Evolutionary conservation across 2,329 filamentous ascomycete species (phyloP).

Genomic region (Ceratocystiopsis minuta): DNA sequence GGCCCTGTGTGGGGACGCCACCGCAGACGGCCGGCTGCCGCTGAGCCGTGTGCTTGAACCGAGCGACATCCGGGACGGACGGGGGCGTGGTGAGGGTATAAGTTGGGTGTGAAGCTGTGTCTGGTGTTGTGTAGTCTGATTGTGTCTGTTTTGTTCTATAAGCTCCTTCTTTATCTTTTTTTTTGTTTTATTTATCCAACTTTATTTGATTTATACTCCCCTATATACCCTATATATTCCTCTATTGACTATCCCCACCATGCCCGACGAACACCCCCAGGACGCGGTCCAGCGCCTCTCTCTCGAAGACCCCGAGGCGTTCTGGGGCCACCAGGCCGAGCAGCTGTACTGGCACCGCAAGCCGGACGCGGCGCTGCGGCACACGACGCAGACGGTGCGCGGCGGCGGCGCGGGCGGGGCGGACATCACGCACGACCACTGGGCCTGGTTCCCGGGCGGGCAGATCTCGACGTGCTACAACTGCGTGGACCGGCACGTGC

Average conservation of each 20-base stretch:
- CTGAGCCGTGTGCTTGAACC: constrained; percentile 2
- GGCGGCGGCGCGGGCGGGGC: constrained; percentile 20
- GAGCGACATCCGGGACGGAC: constrained; percentile 1
- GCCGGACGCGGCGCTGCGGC: constrained; percentile 43
- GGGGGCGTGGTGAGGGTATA: neutral
- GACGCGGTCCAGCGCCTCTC: constrained; percentile 37
- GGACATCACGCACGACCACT: constrained; percentile 48
- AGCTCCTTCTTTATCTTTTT: too few relatives aligned
- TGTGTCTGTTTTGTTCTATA: too few relatives aligned
- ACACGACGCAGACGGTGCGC: constrained; percentile 41
- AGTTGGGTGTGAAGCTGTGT: too few relatives aligned
- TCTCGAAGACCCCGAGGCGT: constrained; percentile 48
- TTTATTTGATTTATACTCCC: too few relatives aligned
- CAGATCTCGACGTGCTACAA: constrained; percentile 87
- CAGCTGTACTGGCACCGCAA: constrained; percentile 66
- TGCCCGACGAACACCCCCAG: constrained; percentile 27
- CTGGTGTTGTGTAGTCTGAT: too few relatives aligned
- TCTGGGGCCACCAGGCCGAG: constrained; percentile 60
- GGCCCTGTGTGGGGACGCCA: neutral
- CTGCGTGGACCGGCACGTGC: constrained; percentile 77
- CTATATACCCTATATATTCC: neutral
- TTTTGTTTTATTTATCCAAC: too few relatives aligned
- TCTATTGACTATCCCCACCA: constrained; percentile 1
- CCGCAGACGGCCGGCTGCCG: neutral
- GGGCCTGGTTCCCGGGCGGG: constrained; percentile 81